A percentile compares a stretch with the other conserved stretches of the same genome.
phyloP scores from a whole-genome alignment of 148 eudicot species.

The Talinum fruticosum region DNA sequence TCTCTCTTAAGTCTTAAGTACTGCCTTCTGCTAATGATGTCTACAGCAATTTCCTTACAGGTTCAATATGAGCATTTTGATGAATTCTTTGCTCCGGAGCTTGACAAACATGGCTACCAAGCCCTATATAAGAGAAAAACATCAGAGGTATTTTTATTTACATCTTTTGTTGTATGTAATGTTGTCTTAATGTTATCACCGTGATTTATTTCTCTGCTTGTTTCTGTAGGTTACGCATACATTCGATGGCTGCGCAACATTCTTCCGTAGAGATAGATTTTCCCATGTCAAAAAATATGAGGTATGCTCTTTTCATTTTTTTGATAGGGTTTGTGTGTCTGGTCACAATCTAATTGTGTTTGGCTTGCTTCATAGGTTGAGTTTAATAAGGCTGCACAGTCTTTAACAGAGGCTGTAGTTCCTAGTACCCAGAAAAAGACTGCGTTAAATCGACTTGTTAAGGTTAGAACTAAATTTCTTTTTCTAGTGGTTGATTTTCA shows the following conservation, averaged over 20 bases:
- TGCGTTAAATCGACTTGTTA: conserved; percentile 78
- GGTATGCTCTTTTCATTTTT: conserved; percentile 36
- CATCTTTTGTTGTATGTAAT: background rate
- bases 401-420: conserved; percentile 88
- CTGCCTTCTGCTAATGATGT: conserved; percentile 20
- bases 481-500: background rate
- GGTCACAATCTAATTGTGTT: conserved; percentile 10
- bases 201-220: conserved; percentile 4
- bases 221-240: conserved; percentile 57
- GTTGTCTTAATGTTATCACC: background rate
- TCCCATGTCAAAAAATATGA: conserved; percentile 97
- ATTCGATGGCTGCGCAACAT: conserved; percentile 96
- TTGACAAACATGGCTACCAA: conserved; percentile 96
- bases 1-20: background rate
- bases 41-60: conserved; percentile 43
- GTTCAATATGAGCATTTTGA: conserved; percentile 96
- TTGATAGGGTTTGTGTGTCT: background rate
- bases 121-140: conserved; percentile 89
- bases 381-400: conserved; percentile 98
- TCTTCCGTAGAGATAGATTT: conserved; percentile 97
- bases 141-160: conserved; percentile 59
- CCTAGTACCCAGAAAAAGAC: conserved; percentile 82
- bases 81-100: conserved; percentile 90
- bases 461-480: conserved; percentile 42
- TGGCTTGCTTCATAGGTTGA: conserved; percentile 60